Conservation (phyloP, 2,329 filamentous ascomycete species). For the Alternaria solani region DNA sequence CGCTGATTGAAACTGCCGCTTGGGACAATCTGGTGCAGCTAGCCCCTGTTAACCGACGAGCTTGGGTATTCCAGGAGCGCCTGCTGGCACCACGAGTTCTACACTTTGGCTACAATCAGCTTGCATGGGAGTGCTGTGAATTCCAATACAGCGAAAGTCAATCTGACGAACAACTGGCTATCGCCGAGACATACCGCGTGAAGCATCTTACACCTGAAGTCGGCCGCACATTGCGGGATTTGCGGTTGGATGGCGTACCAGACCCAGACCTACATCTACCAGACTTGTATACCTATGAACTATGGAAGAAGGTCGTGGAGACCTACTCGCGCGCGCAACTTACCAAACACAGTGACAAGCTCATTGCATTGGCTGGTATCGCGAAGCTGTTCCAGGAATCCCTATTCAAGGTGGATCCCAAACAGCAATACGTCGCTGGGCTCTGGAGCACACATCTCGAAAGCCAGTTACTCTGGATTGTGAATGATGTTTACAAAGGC, state of each 20-base stretch:
- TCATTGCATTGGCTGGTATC: slow-evolving; percentile 28
- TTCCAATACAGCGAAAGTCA: slow-evolving; percentile 16
- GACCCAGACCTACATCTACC: slow-evolving; percentile 10
- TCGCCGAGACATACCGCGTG: too few relatives aligned
- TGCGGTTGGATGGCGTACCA: not conserved
- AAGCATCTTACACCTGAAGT: too few relatives aligned
- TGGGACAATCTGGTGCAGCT: slow-evolving; percentile 26
- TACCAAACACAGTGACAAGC: slow-evolving; percentile 19
- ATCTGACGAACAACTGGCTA: not conserved
- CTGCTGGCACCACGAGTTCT: slow-evolving; percentile 30
- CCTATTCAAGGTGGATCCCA: not conserved
- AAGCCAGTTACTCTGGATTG: slow-evolving; percentile 30
- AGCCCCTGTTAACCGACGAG: slow-evolving; percentile 28
- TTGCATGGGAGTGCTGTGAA: slow-evolving; percentile 33
- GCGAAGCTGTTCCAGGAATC: slow-evolving; percentile 14
- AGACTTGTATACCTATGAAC: slow-evolving; percentile 12
- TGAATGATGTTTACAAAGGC: slow-evolving; percentile 3
- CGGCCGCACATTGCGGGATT: too few relatives aligned
- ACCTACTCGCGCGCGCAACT: slow-evolving; percentile 21
- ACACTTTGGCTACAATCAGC: slow-evolving; percentile 29
- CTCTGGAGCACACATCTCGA: slow-evolving; percentile 25
- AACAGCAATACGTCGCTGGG: slow-evolving; percentile 23
- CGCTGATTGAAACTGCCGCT: slow-evolving; percentile 15
- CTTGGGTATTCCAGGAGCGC: slow-evolving; percentile 36
- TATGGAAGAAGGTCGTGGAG: slow-evolving; percentile 31